Evolutionary conservation across 2,329 filamentous ascomycete genomes (phyloP).

Genomic region (Dothistroma pini): DNA sequence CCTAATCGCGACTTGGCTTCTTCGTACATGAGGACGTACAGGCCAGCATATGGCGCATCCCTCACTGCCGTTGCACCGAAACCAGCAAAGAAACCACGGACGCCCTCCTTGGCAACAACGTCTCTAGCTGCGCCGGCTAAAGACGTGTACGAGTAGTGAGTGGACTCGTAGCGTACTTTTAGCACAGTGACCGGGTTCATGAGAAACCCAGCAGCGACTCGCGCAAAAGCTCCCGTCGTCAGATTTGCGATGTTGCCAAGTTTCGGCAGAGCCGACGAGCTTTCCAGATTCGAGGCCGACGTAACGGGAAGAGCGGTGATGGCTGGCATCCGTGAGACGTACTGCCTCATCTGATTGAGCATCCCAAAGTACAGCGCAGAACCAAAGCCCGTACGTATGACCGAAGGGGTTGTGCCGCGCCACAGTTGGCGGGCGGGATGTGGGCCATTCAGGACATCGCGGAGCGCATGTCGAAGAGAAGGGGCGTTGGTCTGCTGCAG

Average conservation of each 20-base stretch:
- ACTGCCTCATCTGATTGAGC: slow-evolving; percentile 60
- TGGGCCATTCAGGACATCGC: slow-evolving; percentile 63
- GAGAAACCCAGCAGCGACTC: slow-evolving; percentile 81
- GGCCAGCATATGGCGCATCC: slow-evolving; percentile 92
- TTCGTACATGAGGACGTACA: slow-evolving; percentile 95
- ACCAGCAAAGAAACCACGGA: slow-evolving; percentile 84
- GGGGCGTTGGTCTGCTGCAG: slow-evolving; percentile 76
- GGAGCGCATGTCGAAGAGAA: slow-evolving; percentile 64
- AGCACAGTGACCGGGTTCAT: slow-evolving; percentile 96
- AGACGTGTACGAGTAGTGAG: slow-evolving; percentile 76
- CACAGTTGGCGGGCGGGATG: slow-evolving; percentile 73
- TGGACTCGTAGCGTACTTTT: slow-evolving; percentile 94
- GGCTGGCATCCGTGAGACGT: slow-evolving; percentile 33
- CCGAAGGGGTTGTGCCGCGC: slow-evolving; percentile 88
- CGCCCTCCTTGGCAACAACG: slow-evolving; percentile 68
- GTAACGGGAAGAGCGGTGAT: slow-evolving; percentile 11
- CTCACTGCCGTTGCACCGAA: slow-evolving; percentile 90
- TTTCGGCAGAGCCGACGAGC: slow-evolving; percentile 72
- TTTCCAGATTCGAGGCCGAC: slow-evolving; percentile 7
- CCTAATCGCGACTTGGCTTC: slow-evolving; percentile 66
- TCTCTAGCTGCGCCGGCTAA: slow-evolving; percentile 68
- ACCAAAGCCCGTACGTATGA: slow-evolving; percentile 88
- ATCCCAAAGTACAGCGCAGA: slow-evolving; percentile 91
- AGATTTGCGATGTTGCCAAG: slow-evolving; percentile 83
- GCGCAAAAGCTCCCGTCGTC: slow-evolving; percentile 74